Percentiles rank a stretch among this genome's conserved stretches.
Evolutionary conservation across 83 land plant genomes (phyloP).

Genomic region (Larix sibirica): DNA sequence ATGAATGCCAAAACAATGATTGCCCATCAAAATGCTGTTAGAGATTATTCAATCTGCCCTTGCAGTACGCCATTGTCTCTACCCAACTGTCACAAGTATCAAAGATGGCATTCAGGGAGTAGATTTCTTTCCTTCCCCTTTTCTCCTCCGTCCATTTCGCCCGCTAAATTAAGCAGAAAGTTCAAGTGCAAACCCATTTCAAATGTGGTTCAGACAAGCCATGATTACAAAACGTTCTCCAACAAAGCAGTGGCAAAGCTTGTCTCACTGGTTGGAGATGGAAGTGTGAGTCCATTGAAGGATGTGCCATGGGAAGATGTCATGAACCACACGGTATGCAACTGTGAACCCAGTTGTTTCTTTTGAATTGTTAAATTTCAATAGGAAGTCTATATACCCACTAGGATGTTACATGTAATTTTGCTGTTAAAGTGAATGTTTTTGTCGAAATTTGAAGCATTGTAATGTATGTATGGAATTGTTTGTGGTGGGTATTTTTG

Average conservation of each 20-base stretch:
- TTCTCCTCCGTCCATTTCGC: too few relatives aligned
- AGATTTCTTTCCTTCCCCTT: too few relatives aligned
- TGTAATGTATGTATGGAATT: neutral
- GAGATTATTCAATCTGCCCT: too few relatives aligned
- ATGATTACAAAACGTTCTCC: slow-evolving; percentile 11
- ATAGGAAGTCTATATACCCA: neutral
- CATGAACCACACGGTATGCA: slow-evolving; percentile 77
- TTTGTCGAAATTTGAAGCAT: neutral
- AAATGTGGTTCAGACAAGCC: neutral
- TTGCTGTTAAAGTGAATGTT: neutral
- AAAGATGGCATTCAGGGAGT: too few relatives aligned
- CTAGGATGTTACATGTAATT: neutral
- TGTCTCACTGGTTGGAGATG: slow-evolving; percentile 70
- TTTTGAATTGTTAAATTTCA: neutral
- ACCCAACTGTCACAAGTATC: too few relatives aligned
- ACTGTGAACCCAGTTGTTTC: neutral
- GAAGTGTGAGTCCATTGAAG: slow-evolving; percentile 65
- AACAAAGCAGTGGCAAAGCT: slow-evolving; percentile 44
- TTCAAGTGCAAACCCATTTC: slow-evolving; percentile 8
- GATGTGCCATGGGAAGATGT: slow-evolving; percentile 69
- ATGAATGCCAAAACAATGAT: too few relatives aligned
- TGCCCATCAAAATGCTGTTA: too few relatives aligned
- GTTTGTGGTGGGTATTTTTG: neutral
- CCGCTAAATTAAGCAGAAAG: neutral
- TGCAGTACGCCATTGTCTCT: too few relatives aligned